Conservation (phyloP, 2,329 filamentous ascomycete species). For the Fusarium metavorans region DNA sequence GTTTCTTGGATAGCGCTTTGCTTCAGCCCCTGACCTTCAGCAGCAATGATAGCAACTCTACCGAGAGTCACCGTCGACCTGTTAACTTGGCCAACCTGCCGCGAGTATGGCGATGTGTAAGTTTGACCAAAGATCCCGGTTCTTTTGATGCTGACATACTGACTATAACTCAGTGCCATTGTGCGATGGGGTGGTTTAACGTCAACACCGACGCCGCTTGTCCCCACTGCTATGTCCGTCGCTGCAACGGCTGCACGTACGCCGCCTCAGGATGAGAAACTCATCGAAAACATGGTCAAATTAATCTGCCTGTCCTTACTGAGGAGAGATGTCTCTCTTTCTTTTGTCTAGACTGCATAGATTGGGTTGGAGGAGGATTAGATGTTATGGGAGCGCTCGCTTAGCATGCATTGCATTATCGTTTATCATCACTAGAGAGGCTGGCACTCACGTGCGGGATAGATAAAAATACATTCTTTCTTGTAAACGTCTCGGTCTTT, state of each 20-base stretch:
- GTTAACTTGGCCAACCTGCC: neutral
- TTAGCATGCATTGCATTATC: neutral
- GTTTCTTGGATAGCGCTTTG: too few relatives aligned
- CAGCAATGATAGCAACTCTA: constrained; percentile 6
- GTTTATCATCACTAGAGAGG: neutral
- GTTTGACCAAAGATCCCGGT: neutral
- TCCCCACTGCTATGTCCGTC: neutral
- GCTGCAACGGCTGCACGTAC: constrained; percentile 40
- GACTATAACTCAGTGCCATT: constrained; percentile 11
- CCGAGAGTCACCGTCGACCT: constrained; percentile 3
- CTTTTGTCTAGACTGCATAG: neutral
- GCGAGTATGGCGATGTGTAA: constrained; percentile 18
- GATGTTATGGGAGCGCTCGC: neutral
- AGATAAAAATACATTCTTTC: neutral
- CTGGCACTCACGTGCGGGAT: neutral
- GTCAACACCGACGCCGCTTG: neutral
- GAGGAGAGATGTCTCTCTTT: neutral
- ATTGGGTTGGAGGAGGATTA: neutral
- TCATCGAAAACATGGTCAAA: neutral
- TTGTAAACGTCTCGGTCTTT: neutral
- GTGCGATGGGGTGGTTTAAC: constrained; percentile 1
- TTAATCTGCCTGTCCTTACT: neutral
- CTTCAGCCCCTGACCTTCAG: neutral
- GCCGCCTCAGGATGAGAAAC: neutral
- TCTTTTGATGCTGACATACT: neutral